Evolutionary conservation across 305 asterid species (phyloP).

Genomic region (Stenogyne calaminthoides): DNA sequence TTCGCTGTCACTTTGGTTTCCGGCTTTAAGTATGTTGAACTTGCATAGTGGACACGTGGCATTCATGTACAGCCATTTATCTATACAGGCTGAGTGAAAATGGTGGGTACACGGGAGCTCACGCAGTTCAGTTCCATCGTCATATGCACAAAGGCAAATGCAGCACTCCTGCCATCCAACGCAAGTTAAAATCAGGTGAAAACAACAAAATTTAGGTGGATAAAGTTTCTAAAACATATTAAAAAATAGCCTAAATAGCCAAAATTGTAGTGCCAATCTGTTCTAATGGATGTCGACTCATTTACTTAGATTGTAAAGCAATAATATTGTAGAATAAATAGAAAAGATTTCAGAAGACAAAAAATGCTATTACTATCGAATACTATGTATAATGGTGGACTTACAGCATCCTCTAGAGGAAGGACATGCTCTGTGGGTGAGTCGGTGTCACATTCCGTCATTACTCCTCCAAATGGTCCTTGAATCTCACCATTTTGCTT

Average conservation of each 20-base stretch:
- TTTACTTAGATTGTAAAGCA: neutral
- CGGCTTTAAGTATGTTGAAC: conserved; percentile 80
- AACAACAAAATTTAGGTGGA: neutral
- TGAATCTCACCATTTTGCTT: conserved; percentile 86
- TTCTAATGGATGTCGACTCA: neutral
- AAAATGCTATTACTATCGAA: neutral
- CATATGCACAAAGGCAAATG: conserved; percentile 81
- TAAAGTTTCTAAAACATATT: neutral
- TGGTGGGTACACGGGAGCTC: conserved; percentile 96
- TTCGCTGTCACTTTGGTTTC: conserved; percentile 70
- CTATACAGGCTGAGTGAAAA: conserved; percentile 83
- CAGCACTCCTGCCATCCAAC: conserved; percentile 77
- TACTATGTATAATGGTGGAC: conserved; percentile 27
- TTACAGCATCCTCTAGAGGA: conserved; percentile 87
- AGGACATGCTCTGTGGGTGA: conserved; percentile 79
- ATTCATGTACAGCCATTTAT: conserved; percentile 87
- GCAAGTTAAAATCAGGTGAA: neutral
- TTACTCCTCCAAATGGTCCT: conserved; percentile 86
- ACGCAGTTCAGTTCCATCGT: conserved; percentile 84
- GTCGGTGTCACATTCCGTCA: conserved; percentile 82
- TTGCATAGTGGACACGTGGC: conserved; percentile 98
- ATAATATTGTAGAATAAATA: neutral
- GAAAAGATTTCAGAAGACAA: neutral
- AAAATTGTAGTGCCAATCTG: no score
- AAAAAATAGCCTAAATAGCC: no score